Conservation (phyloP, 1,284 basidiomycete genomes). For the Pisolithus thermaeus region DNA sequence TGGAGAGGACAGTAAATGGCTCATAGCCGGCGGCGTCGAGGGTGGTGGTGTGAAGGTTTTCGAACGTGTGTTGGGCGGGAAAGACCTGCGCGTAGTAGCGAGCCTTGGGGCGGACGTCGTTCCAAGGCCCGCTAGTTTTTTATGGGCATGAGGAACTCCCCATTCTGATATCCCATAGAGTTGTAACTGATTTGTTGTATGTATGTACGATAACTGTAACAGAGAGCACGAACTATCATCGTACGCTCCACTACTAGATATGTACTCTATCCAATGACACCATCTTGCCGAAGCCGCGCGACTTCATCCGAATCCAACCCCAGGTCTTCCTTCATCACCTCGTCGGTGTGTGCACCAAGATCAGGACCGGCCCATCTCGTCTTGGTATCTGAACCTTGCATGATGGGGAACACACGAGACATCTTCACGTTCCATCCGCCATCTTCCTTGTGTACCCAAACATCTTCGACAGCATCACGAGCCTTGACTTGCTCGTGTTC, state of each 20-base stretch:
- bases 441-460: slow-evolving; percentile 41
- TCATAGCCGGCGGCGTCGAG: slow-evolving; percentile 43
- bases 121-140: slow-evolving; percentile 38
- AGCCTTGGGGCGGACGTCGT: slow-evolving; percentile 29
- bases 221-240: no score
- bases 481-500: slow-evolving; percentile 50
- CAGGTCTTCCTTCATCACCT: slow-evolving; percentile 48
- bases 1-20: slow-evolving; percentile 41
- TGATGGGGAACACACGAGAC: slow-evolving; percentile 52
- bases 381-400: slow-evolving; percentile 49
- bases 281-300: slow-evolving; percentile 36
- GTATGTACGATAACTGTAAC: no score
- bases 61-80: slow-evolving; percentile 45
- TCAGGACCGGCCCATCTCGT: slow-evolving; percentile 66
- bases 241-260: background rate
- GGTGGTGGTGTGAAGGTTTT: slow-evolving; percentile 49
- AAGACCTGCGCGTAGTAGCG: slow-evolving; percentile 37
- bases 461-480: slow-evolving; percentile 53
- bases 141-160: slow-evolving; percentile 34
- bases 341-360: slow-evolving; percentile 57
- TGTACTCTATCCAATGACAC: slow-evolving; percentile 35
- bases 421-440: slow-evolving; percentile 59
- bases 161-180: no score
- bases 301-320: slow-evolving; percentile 42
- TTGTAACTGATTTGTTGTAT: no score